phyloP scores from a whole-genome alignment of 176 grass and related monocot genomes.

The Guadua angustifolia region DNA sequence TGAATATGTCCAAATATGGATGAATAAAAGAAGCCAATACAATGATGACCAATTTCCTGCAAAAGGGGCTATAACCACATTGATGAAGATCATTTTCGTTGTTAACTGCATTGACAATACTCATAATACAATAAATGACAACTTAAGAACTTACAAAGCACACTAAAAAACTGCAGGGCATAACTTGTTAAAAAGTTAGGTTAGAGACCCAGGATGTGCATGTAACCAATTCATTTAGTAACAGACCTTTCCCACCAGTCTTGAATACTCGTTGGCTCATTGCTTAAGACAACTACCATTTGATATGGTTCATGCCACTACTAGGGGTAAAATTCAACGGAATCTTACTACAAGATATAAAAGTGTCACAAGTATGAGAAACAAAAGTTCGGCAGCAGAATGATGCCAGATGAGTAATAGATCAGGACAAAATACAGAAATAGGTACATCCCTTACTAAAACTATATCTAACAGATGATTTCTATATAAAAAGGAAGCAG shows the following conservation, averaged over 20 bases:
- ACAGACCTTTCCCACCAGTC: background rate
- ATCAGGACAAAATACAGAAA: constrained; percentile 9
- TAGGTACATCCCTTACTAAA: background rate
- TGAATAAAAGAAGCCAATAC: background rate
- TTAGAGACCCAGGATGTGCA: background rate
- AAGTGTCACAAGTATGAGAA: background rate
- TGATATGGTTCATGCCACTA: background rate
- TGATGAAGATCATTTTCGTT: constrained; percentile 11
- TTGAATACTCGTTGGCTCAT: background rate
- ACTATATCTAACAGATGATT: background rate
- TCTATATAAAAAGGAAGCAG: background rate
- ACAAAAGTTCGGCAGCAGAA: background rate
- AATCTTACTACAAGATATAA: constrained; percentile 9
- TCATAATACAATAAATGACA: background rate
- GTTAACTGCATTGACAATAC: background rate
- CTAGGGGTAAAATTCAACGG: background rate
- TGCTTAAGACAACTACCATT: background rate
- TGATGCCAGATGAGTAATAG: constrained; percentile 1
- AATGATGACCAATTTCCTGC: constrained; percentile 14
- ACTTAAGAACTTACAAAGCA: background rate
- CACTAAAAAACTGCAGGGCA: background rate
- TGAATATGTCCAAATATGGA: background rate
- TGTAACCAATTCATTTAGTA: constrained; percentile 23
- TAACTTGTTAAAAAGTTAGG: background rate
- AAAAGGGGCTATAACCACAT: background rate